These are phyloP conservation scores for Diaporthe citriasiana DNA, from an alignment of 2,329 filamentous ascomycete species.

Conservation along the genomic window DNA sequence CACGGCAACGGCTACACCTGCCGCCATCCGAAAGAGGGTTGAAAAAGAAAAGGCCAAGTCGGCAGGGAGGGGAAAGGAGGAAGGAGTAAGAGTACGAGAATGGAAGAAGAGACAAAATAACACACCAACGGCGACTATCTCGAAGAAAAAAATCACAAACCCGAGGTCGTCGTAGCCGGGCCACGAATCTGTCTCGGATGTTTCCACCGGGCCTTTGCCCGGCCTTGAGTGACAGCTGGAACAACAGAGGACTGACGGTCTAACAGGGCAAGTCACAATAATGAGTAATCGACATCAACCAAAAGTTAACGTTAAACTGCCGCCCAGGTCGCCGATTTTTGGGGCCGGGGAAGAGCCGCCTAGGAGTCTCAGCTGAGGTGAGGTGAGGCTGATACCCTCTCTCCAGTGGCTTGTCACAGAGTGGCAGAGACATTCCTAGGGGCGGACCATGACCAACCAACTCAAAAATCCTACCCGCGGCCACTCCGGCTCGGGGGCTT, in stretches of 20 bases:
- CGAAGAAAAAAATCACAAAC: not conserved
- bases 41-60: not conserved
- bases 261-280: too few species aligned
- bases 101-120: not conserved
- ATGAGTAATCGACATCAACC: not conserved
- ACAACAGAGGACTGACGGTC: not conserved
- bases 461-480: constrained; percentile 10
- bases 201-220: constrained; percentile 20
- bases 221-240: constrained; percentile 13
- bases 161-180: not conserved
- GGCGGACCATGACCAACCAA: not conserved
- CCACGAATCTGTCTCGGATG: constrained; percentile 33
- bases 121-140: not conserved
- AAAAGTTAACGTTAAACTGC: not conserved
- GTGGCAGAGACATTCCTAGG: constrained; percentile 33
- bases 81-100: not conserved
- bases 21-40: constrained; percentile 21
- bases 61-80: not conserved
- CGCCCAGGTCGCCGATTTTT: not conserved
- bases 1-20: constrained; percentile 33
- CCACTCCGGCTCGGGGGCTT: constrained; percentile 14
- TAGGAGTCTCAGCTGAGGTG: constrained; percentile 28
- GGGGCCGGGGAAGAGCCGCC: not conserved
- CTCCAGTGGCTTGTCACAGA: constrained; percentile 33
- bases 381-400: constrained; percentile 28